Base-by-base conservation (phyloP, 352 stramenopile species). In the Globisporangium viniferum region DNA sequence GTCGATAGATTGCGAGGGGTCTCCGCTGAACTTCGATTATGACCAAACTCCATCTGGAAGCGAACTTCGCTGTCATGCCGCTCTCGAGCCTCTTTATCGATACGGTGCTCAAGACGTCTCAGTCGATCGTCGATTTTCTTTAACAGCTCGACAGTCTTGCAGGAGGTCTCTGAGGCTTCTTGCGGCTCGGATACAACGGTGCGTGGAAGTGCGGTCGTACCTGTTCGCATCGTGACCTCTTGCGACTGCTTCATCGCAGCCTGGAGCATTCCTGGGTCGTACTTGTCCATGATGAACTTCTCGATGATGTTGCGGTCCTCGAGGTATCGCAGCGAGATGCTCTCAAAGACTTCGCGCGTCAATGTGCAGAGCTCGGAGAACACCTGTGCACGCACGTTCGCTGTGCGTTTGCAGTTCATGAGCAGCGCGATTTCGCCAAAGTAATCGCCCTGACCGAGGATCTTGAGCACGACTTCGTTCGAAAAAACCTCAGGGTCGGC, bases 261-360 rank as follows among this genome's bases (percentile, higher is more conserved):
- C 58, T 90, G 80, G 0, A 94, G 68, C 81, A 94, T 92, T 0
- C 71, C 66, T 1, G 84, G 82, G 46, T 94, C 84, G 71, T 94
- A 93, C 64, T 91, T 92, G 73, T 93, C 80, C 75, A 92, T 92
- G 69, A 94, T 94, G 65, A 93, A 91, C 64, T 91, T 89, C 60
- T 94, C 86, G 29, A 93, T 94, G 59, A 92, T 88, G 36, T 70
- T 86, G 18, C 86, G 82, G 44, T 94, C 86, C 39, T 94, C 86
- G 18, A 91, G 70, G 66, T 92, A 94, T 0, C 86, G 82, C 41
- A 83, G 66, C 15, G 84, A 92, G 27, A 94, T 91, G 49, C 59
- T 88, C 55, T 94, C 84, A 68, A 94, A 94, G 3, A 90, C 76
- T 29, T 92, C 84, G 7, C 86, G 78, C 1, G 86, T 92, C 8